These are phyloP conservation scores for Kodamaea lidongshanica DNA, from an alignment of 805 yeast species.

Conservation along the genomic window DNA sequence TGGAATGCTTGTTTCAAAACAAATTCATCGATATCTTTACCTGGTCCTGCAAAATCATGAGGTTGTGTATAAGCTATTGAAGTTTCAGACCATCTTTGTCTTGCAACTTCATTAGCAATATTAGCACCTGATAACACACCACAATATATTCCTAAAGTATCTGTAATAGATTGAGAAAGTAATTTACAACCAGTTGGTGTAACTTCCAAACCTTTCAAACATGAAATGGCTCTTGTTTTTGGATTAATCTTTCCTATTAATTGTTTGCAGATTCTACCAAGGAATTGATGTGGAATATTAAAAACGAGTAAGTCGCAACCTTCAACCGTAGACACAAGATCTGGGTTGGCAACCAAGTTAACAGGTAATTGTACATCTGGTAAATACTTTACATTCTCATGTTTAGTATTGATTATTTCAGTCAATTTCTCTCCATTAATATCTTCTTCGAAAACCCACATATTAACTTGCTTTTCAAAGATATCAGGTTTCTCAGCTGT, in stretches of 20 bases:
- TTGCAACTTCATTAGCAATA: conserved; percentile 94
- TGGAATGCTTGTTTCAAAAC: conserved; percentile 83
- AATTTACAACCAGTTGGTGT: conserved; percentile 78
- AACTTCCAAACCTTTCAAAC: conserved; percentile 93
- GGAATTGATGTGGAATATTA: conserved; percentile 96
- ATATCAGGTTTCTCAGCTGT: conserved; percentile 62
- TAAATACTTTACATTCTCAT: conserved; percentile 91
- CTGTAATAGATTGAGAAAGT: conserved; percentile 71
- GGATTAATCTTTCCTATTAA: conserved; percentile 70
- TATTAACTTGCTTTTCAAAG: conserved; percentile 69
- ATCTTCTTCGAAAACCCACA: conserved; percentile 96
- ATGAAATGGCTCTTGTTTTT: conserved; percentile 80
- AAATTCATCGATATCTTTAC: conserved; percentile 64
- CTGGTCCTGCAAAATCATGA: conserved; percentile 57
- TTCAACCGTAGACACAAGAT: conserved; percentile 64
- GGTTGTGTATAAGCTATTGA: conserved; percentile 88
- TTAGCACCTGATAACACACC: conserved; percentile 98
- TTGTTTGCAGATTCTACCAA: conserved; percentile 69
- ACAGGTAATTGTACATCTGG: conserved; percentile 82
- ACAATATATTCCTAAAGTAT: conserved; percentile 78
- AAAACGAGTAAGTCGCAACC: conserved; percentile 84
- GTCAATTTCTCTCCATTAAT: conserved; percentile 76
- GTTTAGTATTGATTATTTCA: conserved; percentile 81
- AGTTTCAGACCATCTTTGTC: conserved; percentile 94
- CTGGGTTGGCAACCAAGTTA: conserved; percentile 87